These are phyloP conservation scores for Hyaloscypha bicolor DNA, from an alignment of 495 filamentous ascomycete genomes.

Conservation along the genomic window DNA sequence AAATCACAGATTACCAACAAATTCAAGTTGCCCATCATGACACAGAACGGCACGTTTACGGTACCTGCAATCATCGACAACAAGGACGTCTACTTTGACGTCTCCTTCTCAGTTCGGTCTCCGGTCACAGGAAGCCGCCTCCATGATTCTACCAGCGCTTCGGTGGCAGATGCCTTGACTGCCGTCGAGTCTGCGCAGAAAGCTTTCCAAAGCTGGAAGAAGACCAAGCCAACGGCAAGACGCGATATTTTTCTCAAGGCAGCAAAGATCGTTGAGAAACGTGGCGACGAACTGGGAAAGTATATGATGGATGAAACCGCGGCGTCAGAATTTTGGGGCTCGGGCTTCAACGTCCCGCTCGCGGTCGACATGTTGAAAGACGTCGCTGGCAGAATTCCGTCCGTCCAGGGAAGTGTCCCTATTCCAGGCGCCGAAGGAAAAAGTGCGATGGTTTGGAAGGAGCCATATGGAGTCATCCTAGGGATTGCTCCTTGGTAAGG, in stretches of 20 bases:
- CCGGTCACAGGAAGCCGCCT: too few relatives aligned
- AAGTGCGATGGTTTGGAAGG: constrained; percentile 70
- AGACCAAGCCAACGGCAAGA: constrained; percentile 59
- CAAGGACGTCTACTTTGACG: too few relatives aligned
- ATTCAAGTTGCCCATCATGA: too few relatives aligned
- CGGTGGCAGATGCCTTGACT: constrained; percentile 40
- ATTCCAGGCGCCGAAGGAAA: constrained; percentile 51
- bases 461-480: constrained; percentile 81
- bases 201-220: constrained; percentile 73
- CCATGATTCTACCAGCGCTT: not conserved
- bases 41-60: too few relatives aligned
- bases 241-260: constrained; percentile 72
- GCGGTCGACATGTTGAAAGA: constrained; percentile 64
- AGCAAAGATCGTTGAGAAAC: constrained; percentile 66
- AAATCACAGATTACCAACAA: too few relatives aligned
- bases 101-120: too few relatives aligned
- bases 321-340: constrained; percentile 31
- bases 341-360: constrained; percentile 51
- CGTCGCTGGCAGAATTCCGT: constrained; percentile 65
- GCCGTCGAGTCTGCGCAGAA: constrained; percentile 65
- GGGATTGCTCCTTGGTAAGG: constrained; percentile 68
- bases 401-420: constrained; percentile 64
- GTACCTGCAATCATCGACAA: too few relatives aligned
- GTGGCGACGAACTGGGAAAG: constrained; percentile 61
- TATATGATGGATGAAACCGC: constrained; percentile 73